Base-by-base conservation (phyloP, 371 early-diverging fungal genomes). In the Mortierella sp. region DNA sequence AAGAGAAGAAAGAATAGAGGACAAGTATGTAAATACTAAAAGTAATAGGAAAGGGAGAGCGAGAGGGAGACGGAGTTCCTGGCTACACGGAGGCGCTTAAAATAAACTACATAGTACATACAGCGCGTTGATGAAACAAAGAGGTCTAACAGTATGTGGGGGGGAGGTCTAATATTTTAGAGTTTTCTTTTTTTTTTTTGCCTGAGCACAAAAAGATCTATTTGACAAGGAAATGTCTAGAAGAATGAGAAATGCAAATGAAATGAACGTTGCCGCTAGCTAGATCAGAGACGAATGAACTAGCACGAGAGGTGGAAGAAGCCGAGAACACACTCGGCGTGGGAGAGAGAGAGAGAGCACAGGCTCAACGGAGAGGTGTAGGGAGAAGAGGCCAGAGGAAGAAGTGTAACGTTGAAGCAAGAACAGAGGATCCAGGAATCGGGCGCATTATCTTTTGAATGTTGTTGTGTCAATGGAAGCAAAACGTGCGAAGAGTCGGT, bases 11-110 rank as follows among this genome's bases (percentile, higher is more conserved):
- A 13, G 32, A 55, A 55, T 28, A 55, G 32, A 55, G 22, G 52
- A 52, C 16, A 32, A 55, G 10, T 16, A 32, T 16, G 28, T 4
- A 52, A 32, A 55, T 22, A 10, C 10, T 9, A 55, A 55, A 55
- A 55, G 28, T 55, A 55, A 32, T 55, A 55, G 4, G 55, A 55
- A 55, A 55, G 55, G 55, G 55, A 32, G 55, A 24, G 28, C 15
- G 22, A 10, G 55, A 55, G 55, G n/a, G 55, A 55, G 55, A 55
- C 28, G 55, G 55, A 55, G 55, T 28, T 55, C 55, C 55, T 55
- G 55, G 55, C 55, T 55, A 55, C 55, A 55, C 55, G 55, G 55
- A 55, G 55, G 55, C 19, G 55, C 55, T 28, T 55, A 55, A 55
- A 55, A 55, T 55, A 55, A 55, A 55, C 21, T 21, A 52, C 52